Base-by-base conservation (phyloP, 208 protist species). In the Leishmania gerbilli region DNA sequence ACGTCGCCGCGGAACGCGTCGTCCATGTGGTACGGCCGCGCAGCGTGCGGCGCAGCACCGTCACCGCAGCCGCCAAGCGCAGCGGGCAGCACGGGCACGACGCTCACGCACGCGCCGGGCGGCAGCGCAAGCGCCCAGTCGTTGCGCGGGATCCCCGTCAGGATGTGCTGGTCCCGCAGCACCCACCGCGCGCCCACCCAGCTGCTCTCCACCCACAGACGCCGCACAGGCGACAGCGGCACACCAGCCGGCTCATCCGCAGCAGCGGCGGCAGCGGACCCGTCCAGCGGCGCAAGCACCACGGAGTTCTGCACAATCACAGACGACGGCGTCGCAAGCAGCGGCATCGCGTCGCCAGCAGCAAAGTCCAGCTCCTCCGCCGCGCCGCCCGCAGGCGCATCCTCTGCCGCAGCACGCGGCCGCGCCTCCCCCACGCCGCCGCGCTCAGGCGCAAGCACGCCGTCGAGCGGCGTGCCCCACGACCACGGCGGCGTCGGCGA, bases 171-270 rank as follows among this genome's bases (percentile, higher is more conserved):
- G 37, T 75, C 60, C 15, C 42, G 53, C 79, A 90, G 80, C 71
- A 34, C 68, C 83, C 87, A 88, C 15, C 71, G 58, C 5, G 78
- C 15, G 19, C 84, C 82, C 27, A 92, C 55, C 71, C 86, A 82
- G 77, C 84, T 88, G 80, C 79, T 89, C 77, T 92, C 89, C 72
- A 88, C 83, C 89, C 89, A 92, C 45, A 90, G 65, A 51, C 86
- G 60, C 64, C 34, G 51, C 21, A 81, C 64, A 6, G 82, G 81
- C 31, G 17, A 65, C 55, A 40, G 8, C 58, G 49, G 34, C 27
- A 45, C 45, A 1, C 24, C 15, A 0, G 74, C n/a, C 7, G 74
- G 42, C n/a, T 60, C 60, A 31, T 56, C 49, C 15, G 76, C 69
- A 6, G 67, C 78, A 40, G 42, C 72, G 0, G 80, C 74, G 0